Evolutionary conservation across 371 early-diverging fungal genomes (phyloP), one percentile per base, ranked within the genome.

Genomic region (Syncephalastrum contaminatum): DNA sequence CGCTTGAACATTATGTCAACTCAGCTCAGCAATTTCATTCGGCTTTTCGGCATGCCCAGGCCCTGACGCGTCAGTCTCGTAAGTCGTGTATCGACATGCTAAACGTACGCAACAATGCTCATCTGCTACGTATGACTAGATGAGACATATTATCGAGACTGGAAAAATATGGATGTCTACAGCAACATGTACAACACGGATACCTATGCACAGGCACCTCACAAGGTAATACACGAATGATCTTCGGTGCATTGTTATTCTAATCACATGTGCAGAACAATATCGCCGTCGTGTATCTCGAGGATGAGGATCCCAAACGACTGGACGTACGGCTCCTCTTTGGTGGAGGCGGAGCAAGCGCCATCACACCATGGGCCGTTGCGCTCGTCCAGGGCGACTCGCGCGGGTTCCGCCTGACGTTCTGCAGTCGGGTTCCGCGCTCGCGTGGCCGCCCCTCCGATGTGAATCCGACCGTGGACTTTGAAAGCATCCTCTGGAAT

Each of bases 401-500:
- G 51, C 66, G 67, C 25, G 78, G 78, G 0, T 75, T 74, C 36
- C 61, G 75, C 22, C 69, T 72, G 40, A 48, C 56, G 25, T 53
- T 70, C 2, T 66, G 56, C 27, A 66, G 69, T 22, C 63, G 56
- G 27, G 43, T 58, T 5, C 55, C 51, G 7, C 30, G 58, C 15
- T 13, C n/a, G 16, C 42, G 30, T 8, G 19, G 12, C 15, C 40
- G 45, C 39, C 47, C 22, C 19, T 13, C 42, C 14, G 54, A 48
- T 19, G 46, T 45, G 25, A 59, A 60, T 22, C 55, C 73, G 2
- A 55, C 63, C 21, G 19, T 19, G 24, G 54, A 59, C 18, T 79
- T 79, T 54, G 70, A 71, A 44, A 60, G 66, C 30, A 58, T 75
- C 13, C 75, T 79, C 54, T 79, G 80, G 80, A 73, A 73, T 47